These are phyloP conservation scores for Lactifluus piperatus DNA, from an alignment of 768 basidiomycete species.

Conservation along the genomic window DNA sequence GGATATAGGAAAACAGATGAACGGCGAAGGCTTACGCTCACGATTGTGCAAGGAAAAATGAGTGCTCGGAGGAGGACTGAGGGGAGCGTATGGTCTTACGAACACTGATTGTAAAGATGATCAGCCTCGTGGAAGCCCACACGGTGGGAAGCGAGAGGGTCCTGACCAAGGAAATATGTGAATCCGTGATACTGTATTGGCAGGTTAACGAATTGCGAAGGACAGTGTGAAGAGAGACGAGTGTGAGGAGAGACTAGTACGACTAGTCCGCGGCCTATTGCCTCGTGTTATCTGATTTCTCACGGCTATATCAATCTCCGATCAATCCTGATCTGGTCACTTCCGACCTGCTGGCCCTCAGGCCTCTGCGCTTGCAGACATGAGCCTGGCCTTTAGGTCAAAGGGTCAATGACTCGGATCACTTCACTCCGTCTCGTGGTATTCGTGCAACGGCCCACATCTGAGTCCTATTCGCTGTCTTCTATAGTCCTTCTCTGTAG, in stretches of 20 bases:
- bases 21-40: slow-evolving; percentile 2
- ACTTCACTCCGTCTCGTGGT: background rate
- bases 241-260: too few relatives aligned
- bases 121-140: slow-evolving; percentile 21
- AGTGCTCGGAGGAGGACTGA: slow-evolving; percentile 3
- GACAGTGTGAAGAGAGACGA: background rate
- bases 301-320: slow-evolving; percentile 17
- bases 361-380: too few relatives aligned
- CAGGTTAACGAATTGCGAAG: background rate
- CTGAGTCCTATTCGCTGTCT: too few relatives aligned
- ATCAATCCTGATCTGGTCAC: too few relatives aligned
- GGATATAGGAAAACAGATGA: background rate
- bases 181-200: background rate
- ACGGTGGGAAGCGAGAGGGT: slow-evolving; percentile 17
- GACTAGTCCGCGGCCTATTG: too few relatives aligned
- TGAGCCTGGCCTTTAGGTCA: too few relatives aligned
- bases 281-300: too few relatives aligned
- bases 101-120: slow-evolving; percentile 10
- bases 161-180: slow-evolving; percentile 9
- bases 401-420: too few relatives aligned
- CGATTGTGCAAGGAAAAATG: slow-evolving; percentile 3
- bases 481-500: too few relatives aligned
- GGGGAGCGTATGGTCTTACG: slow-evolving; percentile 9
- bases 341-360: background rate
- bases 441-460: too few relatives aligned